Evolutionary conservation across 805 yeast genomes (phyloP).

Genomic region (Ogataea degrootiae): DNA sequence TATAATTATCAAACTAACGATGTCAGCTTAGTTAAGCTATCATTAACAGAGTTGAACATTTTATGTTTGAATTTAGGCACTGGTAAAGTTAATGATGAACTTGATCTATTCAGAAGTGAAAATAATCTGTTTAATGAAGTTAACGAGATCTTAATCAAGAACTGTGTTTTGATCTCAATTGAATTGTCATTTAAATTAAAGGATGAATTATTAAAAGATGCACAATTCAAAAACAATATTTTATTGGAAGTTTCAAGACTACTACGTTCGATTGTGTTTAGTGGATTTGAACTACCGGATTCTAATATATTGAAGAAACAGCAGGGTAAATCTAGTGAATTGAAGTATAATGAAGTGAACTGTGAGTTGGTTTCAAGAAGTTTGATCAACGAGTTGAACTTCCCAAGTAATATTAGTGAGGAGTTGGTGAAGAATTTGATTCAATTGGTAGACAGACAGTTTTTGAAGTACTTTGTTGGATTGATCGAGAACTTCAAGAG

Average conservation of each 20-base stretch:
- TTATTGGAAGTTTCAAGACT: slow-evolving; percentile 64
- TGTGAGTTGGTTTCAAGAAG: slow-evolving; percentile 6
- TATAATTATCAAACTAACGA: slow-evolving; percentile 51
- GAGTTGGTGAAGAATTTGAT: slow-evolving; percentile 61
- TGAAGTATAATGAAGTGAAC: slow-evolving; percentile 27
- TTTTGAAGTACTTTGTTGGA: slow-evolving; percentile 62
- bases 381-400: slow-evolving; percentile 52
- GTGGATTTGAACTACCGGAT: slow-evolving; percentile 31
- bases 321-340: slow-evolving; percentile 22
- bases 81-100: slow-evolving; percentile 59
- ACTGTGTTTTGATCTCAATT: slow-evolving; percentile 62
- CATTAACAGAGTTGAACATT: slow-evolving; percentile 65
- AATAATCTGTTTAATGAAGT: slow-evolving; percentile 58
- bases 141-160: slow-evolving; percentile 63
- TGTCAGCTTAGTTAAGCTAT: slow-evolving; percentile 58
- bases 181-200: slow-evolving; percentile 75
- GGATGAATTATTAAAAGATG: slow-evolving; percentile 66
- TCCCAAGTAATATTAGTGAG: slow-evolving; percentile 53
- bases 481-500: slow-evolving; percentile 27
- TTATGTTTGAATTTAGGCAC: slow-evolving; percentile 61
- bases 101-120: slow-evolving; percentile 45
- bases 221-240: slow-evolving; percentile 69
- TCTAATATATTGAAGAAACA: slow-evolving; percentile 17
- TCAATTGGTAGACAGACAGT: slow-evolving; percentile 52
- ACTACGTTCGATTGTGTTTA: slow-evolving; percentile 52